A percentile compares a stretch with the other conserved stretches of the same genome.
These are phyloP conservation scores for Beauveria medogensis DNA, from an alignment of 2,329 filamentous ascomycete genomes.

Conservation along the genomic window DNA sequence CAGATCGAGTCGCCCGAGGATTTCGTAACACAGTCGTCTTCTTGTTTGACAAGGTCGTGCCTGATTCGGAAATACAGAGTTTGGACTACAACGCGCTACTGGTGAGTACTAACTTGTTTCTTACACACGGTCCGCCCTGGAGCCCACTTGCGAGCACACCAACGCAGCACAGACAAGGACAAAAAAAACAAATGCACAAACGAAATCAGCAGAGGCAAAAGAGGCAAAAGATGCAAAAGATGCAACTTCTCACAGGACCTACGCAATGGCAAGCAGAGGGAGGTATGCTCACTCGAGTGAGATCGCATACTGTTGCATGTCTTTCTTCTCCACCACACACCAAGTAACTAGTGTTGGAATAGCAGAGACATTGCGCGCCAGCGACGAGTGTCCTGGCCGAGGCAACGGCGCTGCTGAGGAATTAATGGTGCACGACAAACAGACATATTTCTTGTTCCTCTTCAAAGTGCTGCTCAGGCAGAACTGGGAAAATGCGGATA, in stretches of 20 bases:
- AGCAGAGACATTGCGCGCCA: constrained; percentile 1
- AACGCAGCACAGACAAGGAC: neutral
- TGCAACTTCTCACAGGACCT: neutral
- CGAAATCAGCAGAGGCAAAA: neutral
- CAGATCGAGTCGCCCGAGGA: neutral
- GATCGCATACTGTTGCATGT: neutral
- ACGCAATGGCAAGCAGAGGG: neutral
- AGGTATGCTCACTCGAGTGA: neutral
- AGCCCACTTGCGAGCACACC: neutral
- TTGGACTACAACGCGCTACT: neutral
- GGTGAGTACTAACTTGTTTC: constrained; percentile 11
- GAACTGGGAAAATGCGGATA: constrained; percentile 6
- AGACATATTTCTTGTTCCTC: neutral
- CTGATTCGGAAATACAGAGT: neutral
- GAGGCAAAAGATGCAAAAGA: neutral
- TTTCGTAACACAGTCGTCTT: neutral
- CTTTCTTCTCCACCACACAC: neutral
- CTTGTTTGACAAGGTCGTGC: neutral
- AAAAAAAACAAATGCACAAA: neutral
- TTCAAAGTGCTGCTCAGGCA: neutral
- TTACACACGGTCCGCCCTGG: constrained; percentile 1
- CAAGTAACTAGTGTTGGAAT: neutral
- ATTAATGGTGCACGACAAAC: neutral
- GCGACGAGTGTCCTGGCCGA: neutral
- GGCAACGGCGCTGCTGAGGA: neutral